Conservation (phyloP, 192 early-diverging fungal genomes). For the Phlyctochytrium arcticum region DNA sequence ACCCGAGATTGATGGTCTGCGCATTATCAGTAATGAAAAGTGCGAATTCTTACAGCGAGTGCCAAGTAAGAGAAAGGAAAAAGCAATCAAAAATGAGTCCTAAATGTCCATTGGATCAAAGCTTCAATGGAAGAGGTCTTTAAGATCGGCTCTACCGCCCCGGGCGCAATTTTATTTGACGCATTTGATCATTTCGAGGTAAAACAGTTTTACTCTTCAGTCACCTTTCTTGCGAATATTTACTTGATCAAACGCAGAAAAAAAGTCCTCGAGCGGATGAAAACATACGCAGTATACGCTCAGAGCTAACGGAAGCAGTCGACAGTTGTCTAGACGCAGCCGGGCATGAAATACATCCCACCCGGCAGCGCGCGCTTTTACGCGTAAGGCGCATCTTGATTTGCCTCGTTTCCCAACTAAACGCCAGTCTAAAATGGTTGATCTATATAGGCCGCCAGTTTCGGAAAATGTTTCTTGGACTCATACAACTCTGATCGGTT, state of each 20-base stretch:
- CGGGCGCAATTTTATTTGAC: slow-evolving; percentile 86
- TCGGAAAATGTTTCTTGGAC: slow-evolving; percentile 92
- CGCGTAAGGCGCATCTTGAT: slow-evolving; percentile 38
- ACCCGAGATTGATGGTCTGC: slow-evolving; percentile 87
- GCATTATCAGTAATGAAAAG: slow-evolving; percentile 77
- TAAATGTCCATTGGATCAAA: slow-evolving; percentile 19
- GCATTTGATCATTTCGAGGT: slow-evolving; percentile 52
- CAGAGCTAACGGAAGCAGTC: slow-evolving; percentile 79
- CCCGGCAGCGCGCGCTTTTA: slow-evolving; percentile 76
- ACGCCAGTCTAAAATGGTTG: neutral
- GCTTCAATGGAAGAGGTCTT: slow-evolving; percentile 78
- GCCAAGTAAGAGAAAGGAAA: slow-evolving; percentile 50
- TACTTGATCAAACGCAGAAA: slow-evolving; percentile 18
- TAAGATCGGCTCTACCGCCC: slow-evolving; percentile 89
- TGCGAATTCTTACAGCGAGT: slow-evolving; percentile 90
- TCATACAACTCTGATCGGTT: slow-evolving; percentile 79
- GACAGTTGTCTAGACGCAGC: slow-evolving; percentile 91
- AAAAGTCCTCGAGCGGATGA: slow-evolving; percentile 90
- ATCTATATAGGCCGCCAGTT: slow-evolving; percentile 71
- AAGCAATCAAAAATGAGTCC: neutral
- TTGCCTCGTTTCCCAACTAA: neutral
- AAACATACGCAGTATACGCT: slow-evolving; percentile 81
- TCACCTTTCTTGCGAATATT: neutral
- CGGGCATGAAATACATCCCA: slow-evolving; percentile 74
- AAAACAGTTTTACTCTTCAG: neutral